Percentiles rank a stretch among this genome's conserved stretches.
These are phyloP conservation scores for Isatis tinctoria DNA, from an alignment of 345 rosid species.

Conservation along the genomic window DNA sequence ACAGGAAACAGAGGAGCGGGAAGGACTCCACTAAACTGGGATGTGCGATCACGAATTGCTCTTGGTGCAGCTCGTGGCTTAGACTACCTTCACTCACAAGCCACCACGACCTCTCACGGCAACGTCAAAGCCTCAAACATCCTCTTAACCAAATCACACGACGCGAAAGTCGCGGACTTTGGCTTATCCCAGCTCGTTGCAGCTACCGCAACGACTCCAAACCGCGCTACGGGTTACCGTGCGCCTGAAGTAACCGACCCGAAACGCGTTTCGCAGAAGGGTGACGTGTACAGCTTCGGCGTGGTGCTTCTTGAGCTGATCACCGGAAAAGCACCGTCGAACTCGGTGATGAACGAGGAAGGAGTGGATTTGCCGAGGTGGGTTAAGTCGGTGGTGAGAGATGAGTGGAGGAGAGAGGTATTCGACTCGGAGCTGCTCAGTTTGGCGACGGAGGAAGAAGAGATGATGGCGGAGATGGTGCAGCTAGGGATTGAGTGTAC, in stretches of 20 bases:
- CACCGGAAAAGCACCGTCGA: slow-evolving; percentile 77
- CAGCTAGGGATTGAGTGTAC: slow-evolving; percentile 67
- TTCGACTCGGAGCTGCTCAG: slow-evolving; percentile 65
- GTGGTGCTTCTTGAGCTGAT: slow-evolving; percentile 73
- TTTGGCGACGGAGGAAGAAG: slow-evolving; percentile 49
- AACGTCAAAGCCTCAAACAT: slow-evolving; percentile 88
- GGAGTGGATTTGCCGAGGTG: slow-evolving; percentile 84
- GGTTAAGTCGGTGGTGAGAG: slow-evolving; percentile 68
- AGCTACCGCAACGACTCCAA: slow-evolving; percentile 52
- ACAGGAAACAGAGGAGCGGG: slow-evolving; percentile 53
- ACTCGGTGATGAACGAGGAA: slow-evolving; percentile 59
- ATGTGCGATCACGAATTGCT: slow-evolving; percentile 54
- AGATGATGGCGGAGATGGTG: slow-evolving; percentile 63
- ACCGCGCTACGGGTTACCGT: slow-evolving; percentile 69
- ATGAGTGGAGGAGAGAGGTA: slow-evolving; percentile 68
- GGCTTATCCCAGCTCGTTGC: slow-evolving; percentile 70
- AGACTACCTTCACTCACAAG: slow-evolving; percentile 69
- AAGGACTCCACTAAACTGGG: slow-evolving; percentile 73
- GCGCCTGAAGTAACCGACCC: slow-evolving; percentile 82
- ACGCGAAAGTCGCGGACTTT: slow-evolving; percentile 72
- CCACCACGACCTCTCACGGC: slow-evolving; percentile 60
- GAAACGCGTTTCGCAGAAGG: slow-evolving; percentile 61
- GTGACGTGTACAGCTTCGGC: slow-evolving; percentile 85
- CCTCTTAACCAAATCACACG: slow-evolving; percentile 59
- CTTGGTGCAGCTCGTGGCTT: slow-evolving; percentile 75